phyloP scores from a whole-genome alignment of 495 filamentous ascomycete genomes.

The Xylaria telfairii region DNA sequence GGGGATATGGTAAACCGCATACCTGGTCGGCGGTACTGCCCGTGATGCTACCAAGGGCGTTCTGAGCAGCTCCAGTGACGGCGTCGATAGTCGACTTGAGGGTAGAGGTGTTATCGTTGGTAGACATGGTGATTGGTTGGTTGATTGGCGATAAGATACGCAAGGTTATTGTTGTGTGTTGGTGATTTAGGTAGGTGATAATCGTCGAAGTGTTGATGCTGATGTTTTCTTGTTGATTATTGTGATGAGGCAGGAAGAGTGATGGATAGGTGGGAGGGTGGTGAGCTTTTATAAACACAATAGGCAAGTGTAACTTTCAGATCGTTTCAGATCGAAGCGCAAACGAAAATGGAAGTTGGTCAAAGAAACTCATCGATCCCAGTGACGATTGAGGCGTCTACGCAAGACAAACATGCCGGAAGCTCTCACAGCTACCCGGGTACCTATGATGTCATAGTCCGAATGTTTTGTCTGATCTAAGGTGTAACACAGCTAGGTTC shows the following conservation, averaged over 20 bases:
- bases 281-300: constrained; percentile 16
- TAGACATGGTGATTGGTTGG: constrained; percentile 63
- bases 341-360: not conserved
- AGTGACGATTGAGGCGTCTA: constrained; percentile 23
- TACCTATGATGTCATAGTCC: constrained; percentile 21
- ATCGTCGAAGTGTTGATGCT: not conserved
- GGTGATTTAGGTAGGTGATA: not conserved
- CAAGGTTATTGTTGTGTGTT: not conserved
- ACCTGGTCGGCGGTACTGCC: constrained; percentile 74
- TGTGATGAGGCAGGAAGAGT: not conserved
- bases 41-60: constrained; percentile 72
- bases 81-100: constrained; percentile 81
- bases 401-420: constrained; percentile 16
- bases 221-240: not conserved
- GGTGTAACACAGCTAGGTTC: not conserved
- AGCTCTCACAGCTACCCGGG: constrained; percentile 7
- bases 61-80: constrained; percentile 76
- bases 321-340: not conserved
- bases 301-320: not conserved
- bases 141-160: constrained; percentile 19
- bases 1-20: constrained; percentile 27
- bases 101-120: constrained; percentile 73
- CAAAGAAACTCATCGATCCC: constrained; percentile 15
- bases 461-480: not conserved
- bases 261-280: not conserved